phyloP scores from a whole-genome alignment of 164 flowering plant species.

The Saururus chinensis region DNA sequence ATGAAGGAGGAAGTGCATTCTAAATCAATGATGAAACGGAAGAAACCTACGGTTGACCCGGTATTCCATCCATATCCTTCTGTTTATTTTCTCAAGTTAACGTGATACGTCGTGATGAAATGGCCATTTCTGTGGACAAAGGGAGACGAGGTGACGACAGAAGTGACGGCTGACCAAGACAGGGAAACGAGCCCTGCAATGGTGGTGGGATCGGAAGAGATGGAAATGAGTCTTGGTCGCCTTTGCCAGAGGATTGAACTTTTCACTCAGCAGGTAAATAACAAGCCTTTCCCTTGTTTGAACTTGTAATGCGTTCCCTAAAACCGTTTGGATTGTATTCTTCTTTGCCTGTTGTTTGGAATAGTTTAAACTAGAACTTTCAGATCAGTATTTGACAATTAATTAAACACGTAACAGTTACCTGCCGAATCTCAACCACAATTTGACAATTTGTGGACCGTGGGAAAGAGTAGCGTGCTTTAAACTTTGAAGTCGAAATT shows the following conservation, averaged over 20 bases:
- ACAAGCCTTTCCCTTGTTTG: too few relatives aligned
- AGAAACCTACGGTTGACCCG: neutral
- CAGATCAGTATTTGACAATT: too few relatives aligned
- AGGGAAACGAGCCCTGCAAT: constrained; percentile 21
- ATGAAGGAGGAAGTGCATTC: constrained; percentile 1
- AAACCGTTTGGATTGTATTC: too few relatives aligned
- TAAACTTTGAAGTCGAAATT: too few relatives aligned
- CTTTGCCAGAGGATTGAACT: constrained; percentile 61
- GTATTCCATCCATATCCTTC: neutral
- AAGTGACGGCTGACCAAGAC: constrained; percentile 25
- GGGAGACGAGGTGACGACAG: constrained; percentile 8
- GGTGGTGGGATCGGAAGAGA: constrained; percentile 51
- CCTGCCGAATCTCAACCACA: neutral
- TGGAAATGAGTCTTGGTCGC: constrained; percentile 39
- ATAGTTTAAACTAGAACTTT: too few relatives aligned
- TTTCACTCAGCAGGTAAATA: constrained; percentile 59
- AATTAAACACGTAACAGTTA: neutral
- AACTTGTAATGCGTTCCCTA: neutral
- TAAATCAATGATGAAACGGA: constrained; percentile 3
- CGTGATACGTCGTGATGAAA: neutral
- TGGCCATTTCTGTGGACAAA: neutral
- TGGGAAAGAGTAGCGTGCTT: neutral
- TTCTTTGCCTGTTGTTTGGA: neutral
- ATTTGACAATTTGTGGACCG: too few relatives aligned
- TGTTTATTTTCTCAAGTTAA: neutral